Evolutionary conservation across 2,329 filamentous ascomycete species (phyloP), one percentile per base, ranked within the genome.

Genomic region (Ceratocystis ficicola): DNA sequence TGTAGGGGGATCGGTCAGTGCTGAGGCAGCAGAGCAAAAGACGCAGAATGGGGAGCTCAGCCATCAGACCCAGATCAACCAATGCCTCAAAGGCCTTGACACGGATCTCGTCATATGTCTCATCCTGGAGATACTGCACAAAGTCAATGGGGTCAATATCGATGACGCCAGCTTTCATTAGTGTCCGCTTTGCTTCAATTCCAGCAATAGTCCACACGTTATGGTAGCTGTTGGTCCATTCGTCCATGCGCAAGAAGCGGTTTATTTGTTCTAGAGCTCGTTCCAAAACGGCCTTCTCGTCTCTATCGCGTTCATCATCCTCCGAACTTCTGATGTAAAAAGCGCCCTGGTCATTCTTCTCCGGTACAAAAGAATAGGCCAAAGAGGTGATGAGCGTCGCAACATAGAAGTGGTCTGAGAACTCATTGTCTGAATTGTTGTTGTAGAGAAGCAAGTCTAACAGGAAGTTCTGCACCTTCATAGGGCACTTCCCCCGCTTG

Each of bases 391-490:
- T 88, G 28, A 99, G 80, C 25, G 82, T 88, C 6, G 90, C 86
- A 65, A 99, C 84, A 73, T 96, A 99, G 71, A 89, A 86, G 69
- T 92, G 87, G 72, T 99, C 95, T 4, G 92, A 96, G 72, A 85
- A 95, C 62, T 86, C 76, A 71, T 99, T 99, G 68, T 89, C 87
- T 1, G 88, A 86, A 73, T 99, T 99, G 75, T 99, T 92, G 73
- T 99, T 99, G 77, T 91, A 93, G 62, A 89, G 87, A 44, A 99
- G 79, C 72, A 95, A 89, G 70, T 96, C 91, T 25, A 95, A 83
- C 61, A 99, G 83, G 74, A 96, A 95, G 48, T 84, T 83, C 66
- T 92, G 89, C 4, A 90, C 90, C 64, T 86, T 80, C 72, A 87
- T 80, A 0, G 93, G 92, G 65, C 91, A 92, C 71, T 85, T 87